Base-by-base conservation (phyloP, 1,284 basidiomycete species). In the Heterobasidion parviporum region DNA sequence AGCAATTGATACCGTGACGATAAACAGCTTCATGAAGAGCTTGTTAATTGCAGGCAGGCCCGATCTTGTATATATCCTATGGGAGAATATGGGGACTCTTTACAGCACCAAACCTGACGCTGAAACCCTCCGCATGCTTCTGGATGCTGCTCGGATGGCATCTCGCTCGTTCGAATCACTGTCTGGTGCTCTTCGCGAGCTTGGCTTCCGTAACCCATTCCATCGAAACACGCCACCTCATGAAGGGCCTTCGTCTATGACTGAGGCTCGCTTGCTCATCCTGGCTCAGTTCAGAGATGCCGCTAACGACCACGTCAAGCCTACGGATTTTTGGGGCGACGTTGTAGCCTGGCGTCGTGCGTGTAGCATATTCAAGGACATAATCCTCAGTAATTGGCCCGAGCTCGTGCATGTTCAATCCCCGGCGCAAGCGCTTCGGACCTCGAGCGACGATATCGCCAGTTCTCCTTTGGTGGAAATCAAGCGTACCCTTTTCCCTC, bases 41-140 rank as follows among this genome's bases (percentile, higher is more conserved):
- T 68, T 82, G n/a, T 72, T 72, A 32, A 74, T 73, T 20, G 70
- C 73, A 15, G 71, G 73, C 14, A 76, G 83, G 4, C 84, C 83
- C 0, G 83, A 85, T 60, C 67, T 76, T 2, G 75, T 84, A 2
- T 85, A 85, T 64, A 70, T 70, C 46, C 61, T 90, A 7, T 91
- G 84, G 81, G 80, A 82, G 18, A 64, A 77, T 15, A 77, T 87
- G 69, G 69, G 71, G 1, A 56, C 65, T 0, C 62, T 86, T 4
- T 91, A 85, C 65, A 74, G 69, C 8, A 71, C 84, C 0, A 62
- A 68, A 1, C 85, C 84, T 0, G 78, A 85, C 56, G 66, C 72
- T 2, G 66, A 70, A 47, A 79, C 83, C 34, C 74, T 92, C 55
- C 73, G 75, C 45, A 74, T 84, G 54, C 63, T 92, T 14, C 74